A percentile compares a stretch with the other conserved stretches of the same genome.
These are phyloP conservation scores for Zymoseptoria brevis DNA, from an alignment of 2,329 filamentous ascomycete species.

Conservation along the genomic window DNA sequence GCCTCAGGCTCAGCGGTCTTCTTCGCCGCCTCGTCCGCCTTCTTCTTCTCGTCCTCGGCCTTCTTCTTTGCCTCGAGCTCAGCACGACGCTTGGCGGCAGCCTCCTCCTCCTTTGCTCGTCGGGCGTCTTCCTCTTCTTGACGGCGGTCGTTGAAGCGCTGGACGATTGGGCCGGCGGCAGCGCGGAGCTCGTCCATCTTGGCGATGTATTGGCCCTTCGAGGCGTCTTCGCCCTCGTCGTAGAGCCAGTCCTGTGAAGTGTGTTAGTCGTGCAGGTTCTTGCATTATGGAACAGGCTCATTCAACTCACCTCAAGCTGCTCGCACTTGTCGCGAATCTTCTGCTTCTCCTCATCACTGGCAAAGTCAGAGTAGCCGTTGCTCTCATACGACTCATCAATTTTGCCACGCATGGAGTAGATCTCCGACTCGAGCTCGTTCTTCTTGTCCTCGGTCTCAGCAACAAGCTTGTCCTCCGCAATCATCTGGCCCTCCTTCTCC, in stretches of 20 bases:
- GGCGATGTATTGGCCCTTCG: conserved; percentile 85
- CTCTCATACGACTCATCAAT: conserved; percentile 71
- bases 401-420: conserved; percentile 95
- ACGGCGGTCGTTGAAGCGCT: conserved; percentile 91
- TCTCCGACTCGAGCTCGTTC: conserved; percentile 97
- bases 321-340: conserved; percentile 79
- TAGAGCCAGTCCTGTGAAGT: conserved; percentile 86
- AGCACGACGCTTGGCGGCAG: conserved; percentile 52
- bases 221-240: conserved; percentile 89
- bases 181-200: conserved; percentile 95
- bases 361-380: conserved; percentile 58
- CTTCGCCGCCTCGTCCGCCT: conserved; percentile 40
- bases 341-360: conserved; percentile 84
- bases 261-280: conserved; percentile 10
- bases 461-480: conserved; percentile 97
- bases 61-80: conserved; percentile 68
- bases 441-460: conserved; percentile 98
- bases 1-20: conserved; percentile 38
- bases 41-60: conserved; percentile 60
- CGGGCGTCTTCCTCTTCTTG: conserved; percentile 75
- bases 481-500: conserved; percentile 85
- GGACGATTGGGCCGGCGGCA: conserved; percentile 81
- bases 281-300: too few relatives aligned
- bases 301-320: conserved; percentile 69
- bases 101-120: conserved; percentile 58